Evolutionary conservation across 129 eudicot species (phyloP), one percentile per base, ranked within the genome.

Genomic region (Heracleum sosnowskyi): DNA sequence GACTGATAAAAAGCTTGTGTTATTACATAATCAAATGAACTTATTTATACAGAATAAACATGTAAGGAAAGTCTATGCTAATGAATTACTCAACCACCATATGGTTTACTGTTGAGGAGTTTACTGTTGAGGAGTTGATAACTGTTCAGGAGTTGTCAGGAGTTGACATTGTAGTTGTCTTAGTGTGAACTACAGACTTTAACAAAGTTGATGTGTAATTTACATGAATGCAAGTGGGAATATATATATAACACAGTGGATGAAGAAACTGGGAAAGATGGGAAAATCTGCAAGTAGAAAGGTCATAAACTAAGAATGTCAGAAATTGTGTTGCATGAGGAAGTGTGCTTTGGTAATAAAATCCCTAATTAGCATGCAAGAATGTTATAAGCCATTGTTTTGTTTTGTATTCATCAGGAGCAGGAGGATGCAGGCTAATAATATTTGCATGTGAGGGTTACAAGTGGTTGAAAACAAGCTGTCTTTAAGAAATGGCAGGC

Each of bases 361-460:
- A 34, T 20, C 36, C 13, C n/a, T 7, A 22, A 69, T 1, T 69
- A 18, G 22, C 45, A 17, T 36, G 9, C 13, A 34, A 69, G 44
- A 18, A 69, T 69, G 74, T 17, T 2, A 69, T 69, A 35, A 35
- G 12, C n/a, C 2, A 17, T 17, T 49, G 1, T 17, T 17, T 0
- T 5, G 8, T 49, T 17, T 1, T 49, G 24, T 1, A 39, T 40
- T 28, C 33, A n/a, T n/a, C n/a, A n/a, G n/a, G n/a, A n/a, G n/a
- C n/a, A 72, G 1, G 2, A 5, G 4, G 37, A 44, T 42, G 60
- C 77, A 42, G n/a, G n/a, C 11, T n/a, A 26, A 42, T 11, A 1
- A 73, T 28, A n/a, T 9, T n/a, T 74, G 57, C 29, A 13, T 29
- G 77, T 42, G 37, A 44, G 77, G 76, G 77, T 18, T n/a, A 45